Evolutionary conservation across 1,139 yeast species (phyloP), one percentile per base, ranked within the genome.

Genomic region (Protomyces inouyei): DNA sequence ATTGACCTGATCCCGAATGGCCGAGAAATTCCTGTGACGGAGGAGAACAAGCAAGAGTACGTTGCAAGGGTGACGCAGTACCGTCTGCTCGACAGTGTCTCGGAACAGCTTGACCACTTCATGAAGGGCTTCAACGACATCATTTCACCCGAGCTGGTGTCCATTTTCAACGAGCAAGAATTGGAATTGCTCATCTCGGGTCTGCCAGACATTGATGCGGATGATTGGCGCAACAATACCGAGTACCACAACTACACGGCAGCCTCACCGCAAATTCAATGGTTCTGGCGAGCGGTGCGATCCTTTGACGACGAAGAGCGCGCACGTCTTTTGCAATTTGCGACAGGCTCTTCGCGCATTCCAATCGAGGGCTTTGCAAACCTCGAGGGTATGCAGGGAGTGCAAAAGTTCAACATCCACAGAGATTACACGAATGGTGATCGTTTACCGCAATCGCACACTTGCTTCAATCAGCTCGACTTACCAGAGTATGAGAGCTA

Each of bases 241-340:
- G 80, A 80, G 1, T 93, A 95, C 76, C 87, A 83, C 67, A 93
- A 92, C 73, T 95, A 93, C 74, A 83, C 92, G 0, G 82, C 95
- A 1, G 83, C 90, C 1, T 88, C 96, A 2, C 85, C 88, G 51
- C 98, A 92, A 73, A 86, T 95, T 67, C 92, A 88, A 73, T 93
- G 98, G 91, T 95, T 93, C 77, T 95, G 99, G 99, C 82, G 98
- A 73, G 97, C 98, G 0, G 97, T 95, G 16, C 85, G 91, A 71
- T 89, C 97, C 0, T 93, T 93, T 76, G 97, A 91, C 72, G 84
- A 84, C 52, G 98, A 93, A 74, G 98, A 93, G 73, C 82, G 96
- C 64, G 99, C 98, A 21, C 91, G 92, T 73, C 77, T 95, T 69
- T 78, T 95, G 67, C 99, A 95, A 67, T 95, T 93, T 79, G 95